Evolutionary conservation across 306 rosid genomes (phyloP).

Genomic region (Casuarina equisetifolia): DNA sequence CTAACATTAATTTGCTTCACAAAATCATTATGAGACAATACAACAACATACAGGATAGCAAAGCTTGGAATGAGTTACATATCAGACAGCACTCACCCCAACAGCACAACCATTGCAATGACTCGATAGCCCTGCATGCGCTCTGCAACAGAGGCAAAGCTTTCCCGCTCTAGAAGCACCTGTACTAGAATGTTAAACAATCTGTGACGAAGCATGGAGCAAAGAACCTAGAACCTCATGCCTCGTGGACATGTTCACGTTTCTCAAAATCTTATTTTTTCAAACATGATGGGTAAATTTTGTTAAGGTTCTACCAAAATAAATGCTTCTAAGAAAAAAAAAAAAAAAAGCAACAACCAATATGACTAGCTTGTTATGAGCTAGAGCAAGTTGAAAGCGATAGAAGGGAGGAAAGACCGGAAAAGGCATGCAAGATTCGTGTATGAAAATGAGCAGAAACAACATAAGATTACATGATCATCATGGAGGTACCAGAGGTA

Average conservation of each 20-base stretch:
- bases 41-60: conserved; percentile 3
- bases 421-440: background rate
- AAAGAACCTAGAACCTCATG: conserved; percentile 4
- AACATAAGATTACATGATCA: background rate
- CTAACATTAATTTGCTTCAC: background rate
- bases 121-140: conserved; percentile 84
- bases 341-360: background rate
- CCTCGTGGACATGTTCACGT: background rate
- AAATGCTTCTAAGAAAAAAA: background rate
- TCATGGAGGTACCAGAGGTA: background rate
- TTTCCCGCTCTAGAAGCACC: conserved; percentile 69
- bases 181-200: conserved; percentile 29
- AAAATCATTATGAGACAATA: background rate
- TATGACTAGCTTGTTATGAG: background rate
- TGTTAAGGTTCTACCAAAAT: background rate
- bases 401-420: background rate
- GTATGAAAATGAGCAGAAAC: background rate
- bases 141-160: conserved; percentile 43
- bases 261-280: background rate
- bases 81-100: conserved; percentile 59
- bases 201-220: conserved; percentile 15
- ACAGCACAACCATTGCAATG: conserved; percentile 76
- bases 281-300: background rate
- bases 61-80: conserved; percentile 8
- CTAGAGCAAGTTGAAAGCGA: background rate